These are phyloP conservation scores for Ogataea saltuana DNA, from an alignment of 805 yeast species.

Conservation along the genomic window DNA sequence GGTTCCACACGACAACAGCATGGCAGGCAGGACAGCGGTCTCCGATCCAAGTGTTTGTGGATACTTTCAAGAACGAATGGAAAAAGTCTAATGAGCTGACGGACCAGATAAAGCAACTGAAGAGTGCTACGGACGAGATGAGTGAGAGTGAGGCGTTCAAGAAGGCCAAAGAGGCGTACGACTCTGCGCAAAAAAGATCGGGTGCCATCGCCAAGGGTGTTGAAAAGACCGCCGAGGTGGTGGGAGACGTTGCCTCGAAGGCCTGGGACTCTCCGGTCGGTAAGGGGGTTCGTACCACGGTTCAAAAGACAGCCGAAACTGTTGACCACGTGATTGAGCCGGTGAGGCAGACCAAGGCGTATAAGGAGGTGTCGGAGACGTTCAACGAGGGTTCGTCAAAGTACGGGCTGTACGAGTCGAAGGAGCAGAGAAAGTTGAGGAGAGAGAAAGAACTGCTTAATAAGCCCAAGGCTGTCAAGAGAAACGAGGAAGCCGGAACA, in stretches of 20 bases:
- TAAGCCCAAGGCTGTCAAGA: constrained; percentile 66
- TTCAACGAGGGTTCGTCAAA: constrained; percentile 90
- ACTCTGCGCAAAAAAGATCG: constrained; percentile 71
- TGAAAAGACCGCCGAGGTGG: constrained; percentile 88
- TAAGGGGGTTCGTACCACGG: constrained; percentile 81
- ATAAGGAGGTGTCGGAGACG: constrained; percentile 83
- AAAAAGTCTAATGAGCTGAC: constrained; percentile 86
- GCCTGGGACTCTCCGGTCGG: constrained; percentile 98
- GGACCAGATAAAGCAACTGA: constrained; percentile 89
- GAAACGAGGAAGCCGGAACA: constrained; percentile 79
- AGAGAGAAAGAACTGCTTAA: constrained; percentile 61
- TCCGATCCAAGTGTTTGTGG: constrained; percentile 90
- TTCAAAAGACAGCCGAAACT: constrained; percentile 76
- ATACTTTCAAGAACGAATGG: constrained; percentile 90
- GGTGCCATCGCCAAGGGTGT: constrained; percentile 68
- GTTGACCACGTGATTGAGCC: constrained; percentile 92
- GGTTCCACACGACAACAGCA: constrained; percentile 17
- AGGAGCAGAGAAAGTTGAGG: constrained; percentile 75
- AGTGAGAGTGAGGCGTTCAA: constrained; percentile 94
- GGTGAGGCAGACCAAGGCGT: constrained; percentile 84
- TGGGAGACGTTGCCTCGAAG: constrained; percentile 82
- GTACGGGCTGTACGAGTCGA: constrained; percentile 90
- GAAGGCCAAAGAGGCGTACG: constrained; percentile 89
- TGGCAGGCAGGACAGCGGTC: constrained; percentile 47
- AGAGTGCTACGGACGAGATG: constrained; percentile 92